Base-by-base conservation (phyloP, 148 eudicot genomes). In the Fallopia convolvulus region DNA sequence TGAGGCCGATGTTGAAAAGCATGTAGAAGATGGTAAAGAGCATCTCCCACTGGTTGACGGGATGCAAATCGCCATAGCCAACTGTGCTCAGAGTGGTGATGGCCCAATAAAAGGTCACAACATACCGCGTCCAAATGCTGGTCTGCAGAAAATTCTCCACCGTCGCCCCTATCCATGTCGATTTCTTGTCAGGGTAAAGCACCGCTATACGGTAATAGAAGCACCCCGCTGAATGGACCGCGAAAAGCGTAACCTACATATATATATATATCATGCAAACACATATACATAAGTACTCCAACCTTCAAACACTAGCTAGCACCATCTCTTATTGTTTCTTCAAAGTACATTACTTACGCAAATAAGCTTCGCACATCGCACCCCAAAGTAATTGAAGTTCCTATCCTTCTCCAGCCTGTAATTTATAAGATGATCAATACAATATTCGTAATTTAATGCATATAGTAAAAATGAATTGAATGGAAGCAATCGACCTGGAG, bases 1-100 rank as follows among this genome's bases (percentile, higher is more conserved):
- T 93, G 68, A 93, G 78, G 15, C 98, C 98, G 17, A 93, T 90
- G 80, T 93, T 93, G 82, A 93, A 93, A 47, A 93, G 83, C 98
- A 93, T 89, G 83, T 89, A 91, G 79, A 90, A 91, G 71, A 85
- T 87, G 80, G 75, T 89, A 70, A 88, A 93, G 10, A 91, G n/a
- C 98, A 93, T 93, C 85, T 93, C 98, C 55, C 85, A 82, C 44
- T 82, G 76, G 56, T 93, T 91, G 41, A 81, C 87, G 13, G 98
- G 85, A 79, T 93, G 98, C 74, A 91, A 84, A 81, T 93, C 97
- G 1, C 97, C 98, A 76, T 91, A 93, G 8, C 98, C 98, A 21
- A 91, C 93, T 8, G 97, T 93, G 2, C 92, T 85, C 68, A 93
- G 82, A 52, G 98, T 93, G 23, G 97, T 91, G 77, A 93, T 93